A percentile compares a stretch with the other conserved stretches of the same genome.
Evolutionary conservation across 345 rosid species (phyloP).

Genomic region (Citrus reticulata): DNA sequence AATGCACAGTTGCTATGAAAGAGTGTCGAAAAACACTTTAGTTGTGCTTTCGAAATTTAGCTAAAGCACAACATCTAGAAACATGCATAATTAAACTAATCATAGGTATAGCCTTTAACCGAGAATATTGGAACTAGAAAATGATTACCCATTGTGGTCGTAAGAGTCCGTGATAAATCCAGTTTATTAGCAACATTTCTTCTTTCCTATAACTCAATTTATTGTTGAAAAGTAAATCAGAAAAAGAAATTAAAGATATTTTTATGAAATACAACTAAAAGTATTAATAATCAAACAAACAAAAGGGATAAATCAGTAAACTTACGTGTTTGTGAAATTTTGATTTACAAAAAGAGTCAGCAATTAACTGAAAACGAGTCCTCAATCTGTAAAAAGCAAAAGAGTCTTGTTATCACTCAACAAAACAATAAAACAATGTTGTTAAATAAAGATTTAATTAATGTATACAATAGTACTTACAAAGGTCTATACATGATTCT

Average conservation of each 20-base stretch:
- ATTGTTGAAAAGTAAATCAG: neutral
- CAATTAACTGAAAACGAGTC: slow-evolving; percentile 15
- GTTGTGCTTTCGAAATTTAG: neutral
- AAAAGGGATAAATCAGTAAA: neutral
- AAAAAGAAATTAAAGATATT: neutral
- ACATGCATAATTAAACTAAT: neutral
- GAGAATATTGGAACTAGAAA: neutral
- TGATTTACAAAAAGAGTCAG: slow-evolving; percentile 7
- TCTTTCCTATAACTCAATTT: slow-evolving; percentile 32
- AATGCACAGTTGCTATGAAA: neutral
- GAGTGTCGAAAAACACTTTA: neutral
- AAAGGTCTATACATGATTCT: slow-evolving; percentile 9
- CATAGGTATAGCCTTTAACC: neutral
- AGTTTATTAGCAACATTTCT: slow-evolving; percentile 20
- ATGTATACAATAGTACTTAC: slow-evolving; percentile 1
- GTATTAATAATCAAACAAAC: too few relatives aligned
- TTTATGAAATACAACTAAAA: neutral
- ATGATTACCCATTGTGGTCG: slow-evolving; percentile 40
- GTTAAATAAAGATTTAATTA: neutral
- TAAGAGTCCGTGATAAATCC: slow-evolving; percentile 30
- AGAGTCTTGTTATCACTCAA: neutral
- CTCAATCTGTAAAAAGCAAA: slow-evolving; percentile 8
- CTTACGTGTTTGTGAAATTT: slow-evolving; percentile 16
- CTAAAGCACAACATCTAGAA: neutral
- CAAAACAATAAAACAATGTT: neutral